Evolutionary conservation across 768 basidiomycete species (phyloP), one percentile per base, ranked within the genome.

Genomic region (Pleurotus giganteus): DNA sequence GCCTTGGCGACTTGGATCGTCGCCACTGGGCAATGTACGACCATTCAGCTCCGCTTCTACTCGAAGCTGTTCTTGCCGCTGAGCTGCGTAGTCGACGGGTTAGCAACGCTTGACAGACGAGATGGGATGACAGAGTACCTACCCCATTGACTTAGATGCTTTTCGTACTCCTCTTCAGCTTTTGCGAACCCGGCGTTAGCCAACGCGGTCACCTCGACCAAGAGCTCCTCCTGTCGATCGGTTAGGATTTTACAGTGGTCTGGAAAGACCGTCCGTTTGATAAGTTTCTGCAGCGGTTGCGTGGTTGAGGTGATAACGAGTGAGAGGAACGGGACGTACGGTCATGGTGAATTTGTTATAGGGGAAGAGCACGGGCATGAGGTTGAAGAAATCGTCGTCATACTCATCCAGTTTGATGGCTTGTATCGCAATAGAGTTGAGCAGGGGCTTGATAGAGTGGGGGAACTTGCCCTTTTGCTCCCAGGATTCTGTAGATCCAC

Each of bases 281-380:
- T 89, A 43, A 98, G 80, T 85, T 97, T 98, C 89, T 95, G 65
- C 53, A 44, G 28, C 13, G 15, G 26, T n/a, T 29, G 15, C 8
- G 19, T 32, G 9, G n/a, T 23, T 19, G 21, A 28, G 26, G 36
- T 13, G 51, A 43, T 28, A 32, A 19, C 11, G 1, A 52, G 4
- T 42, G 17, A 41, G 15, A 27, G 32, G 34, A 29, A 27, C 21
- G 34, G 26, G 15, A 77, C 86, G 49, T 53, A 90, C 88, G 47
- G 81, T 89, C 86, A 98, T 94, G 0, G 92, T 96, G 67, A 91
- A 99, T 60, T 88, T 86, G 73, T 99, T 99, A 66, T 98, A 98
- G 0, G 94, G 93, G 63, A 98, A 94, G 34, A 96, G 68, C 21
- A 71, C 77, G 0, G 95, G 92, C 84, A 98, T 89, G 17, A 88